These are phyloP conservation scores for Daldinia concentrica DNA, from an alignment of 495 filamentous ascomycete species.

Conservation along the genomic window DNA sequence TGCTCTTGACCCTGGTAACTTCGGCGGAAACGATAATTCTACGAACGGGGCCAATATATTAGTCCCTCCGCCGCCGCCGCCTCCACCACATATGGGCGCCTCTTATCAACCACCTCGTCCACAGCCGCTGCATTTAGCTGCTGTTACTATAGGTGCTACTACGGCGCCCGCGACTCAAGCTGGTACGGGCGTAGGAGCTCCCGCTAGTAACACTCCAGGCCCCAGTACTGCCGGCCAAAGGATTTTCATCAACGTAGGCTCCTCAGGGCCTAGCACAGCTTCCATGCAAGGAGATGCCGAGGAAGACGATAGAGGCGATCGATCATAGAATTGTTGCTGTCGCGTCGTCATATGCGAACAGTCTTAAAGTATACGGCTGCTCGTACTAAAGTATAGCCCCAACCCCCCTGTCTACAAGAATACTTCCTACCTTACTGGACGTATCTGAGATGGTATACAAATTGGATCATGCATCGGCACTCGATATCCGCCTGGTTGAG, in stretches of 20 bases:
- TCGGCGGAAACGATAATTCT: conserved; percentile 17
- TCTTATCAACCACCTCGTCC: background rate
- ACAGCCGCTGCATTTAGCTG: conserved; percentile 10
- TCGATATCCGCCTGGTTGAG: background rate
- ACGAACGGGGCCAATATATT: conserved; percentile 17
- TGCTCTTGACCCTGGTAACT: conserved; percentile 46
- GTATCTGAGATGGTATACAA: background rate
- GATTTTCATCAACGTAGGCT: conserved; percentile 17
- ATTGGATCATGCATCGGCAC: background rate
- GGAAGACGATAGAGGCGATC: conserved; percentile 24
- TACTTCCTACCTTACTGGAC: background rate
- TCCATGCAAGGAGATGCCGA: conserved; percentile 37
- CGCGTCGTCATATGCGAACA: background rate
- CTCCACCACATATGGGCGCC: background rate
- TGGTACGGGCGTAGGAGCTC: background rate
- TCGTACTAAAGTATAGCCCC: background rate
- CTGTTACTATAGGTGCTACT: conserved; percentile 1
- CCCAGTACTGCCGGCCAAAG: conserved; percentile 31
- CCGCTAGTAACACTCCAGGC: conserved; percentile 8
- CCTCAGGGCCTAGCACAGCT: conserved; percentile 39
- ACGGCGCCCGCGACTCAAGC: background rate
- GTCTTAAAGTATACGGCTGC: background rate
- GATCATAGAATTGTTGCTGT: conserved; percentile 10
- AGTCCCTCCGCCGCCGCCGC: conserved; percentile 33
- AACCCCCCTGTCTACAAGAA: background rate